phyloP scores from a whole-genome alignment of 169 alveolate species.

The Plasmodium relictum region DNA sequence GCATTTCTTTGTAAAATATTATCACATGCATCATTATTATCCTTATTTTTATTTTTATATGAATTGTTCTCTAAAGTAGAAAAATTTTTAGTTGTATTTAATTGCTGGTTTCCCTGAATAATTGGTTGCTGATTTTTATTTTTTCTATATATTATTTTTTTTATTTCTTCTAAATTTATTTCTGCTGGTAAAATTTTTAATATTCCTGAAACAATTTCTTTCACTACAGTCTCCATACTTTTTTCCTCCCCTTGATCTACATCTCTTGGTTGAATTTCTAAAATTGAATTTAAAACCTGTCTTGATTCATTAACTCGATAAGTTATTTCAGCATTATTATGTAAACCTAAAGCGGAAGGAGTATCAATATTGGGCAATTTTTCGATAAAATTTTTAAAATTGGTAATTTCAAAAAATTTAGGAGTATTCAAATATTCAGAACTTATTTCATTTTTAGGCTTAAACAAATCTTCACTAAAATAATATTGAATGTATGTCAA shows the following conservation, averaged over 20 bases:
- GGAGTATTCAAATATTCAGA: conserved; percentile 90
- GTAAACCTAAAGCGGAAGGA: conserved; percentile 94
- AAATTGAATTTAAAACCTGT: conserved; percentile 92
- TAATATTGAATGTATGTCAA: conserved; percentile 94
- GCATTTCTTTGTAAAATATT: conserved; percentile 71
- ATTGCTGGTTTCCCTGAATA: conserved; percentile 50
- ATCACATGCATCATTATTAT: conserved; percentile 18
- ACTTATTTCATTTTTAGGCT: conserved; percentile 65
- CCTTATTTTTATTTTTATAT: conserved; percentile 50
- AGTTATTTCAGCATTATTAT: conserved; percentile 95
- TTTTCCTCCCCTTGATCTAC: conserved; percentile 94
- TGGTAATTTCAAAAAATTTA: conserved; percentile 90
- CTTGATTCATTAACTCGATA: conserved; percentile 94
- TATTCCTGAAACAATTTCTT: conserved; percentile 91
- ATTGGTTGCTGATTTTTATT: conserved; percentile 52
- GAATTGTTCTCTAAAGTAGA: conserved; percentile 33
- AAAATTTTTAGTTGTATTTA: conserved; percentile 46
- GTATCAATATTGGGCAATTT: conserved; percentile 93
- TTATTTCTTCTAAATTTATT: conserved; percentile 79
- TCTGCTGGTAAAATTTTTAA: conserved; percentile 92
- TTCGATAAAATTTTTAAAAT: conserved; percentile 90
- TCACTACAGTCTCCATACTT: conserved; percentile 94
- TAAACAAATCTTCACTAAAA: conserved; percentile 86
- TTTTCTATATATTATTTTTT: conserved; percentile 76
- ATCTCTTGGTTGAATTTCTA: conserved; percentile 96